phyloP scores from a whole-genome alignment of 2,329 filamentous ascomycete genomes.

The Niveomyces coronatus region DNA sequence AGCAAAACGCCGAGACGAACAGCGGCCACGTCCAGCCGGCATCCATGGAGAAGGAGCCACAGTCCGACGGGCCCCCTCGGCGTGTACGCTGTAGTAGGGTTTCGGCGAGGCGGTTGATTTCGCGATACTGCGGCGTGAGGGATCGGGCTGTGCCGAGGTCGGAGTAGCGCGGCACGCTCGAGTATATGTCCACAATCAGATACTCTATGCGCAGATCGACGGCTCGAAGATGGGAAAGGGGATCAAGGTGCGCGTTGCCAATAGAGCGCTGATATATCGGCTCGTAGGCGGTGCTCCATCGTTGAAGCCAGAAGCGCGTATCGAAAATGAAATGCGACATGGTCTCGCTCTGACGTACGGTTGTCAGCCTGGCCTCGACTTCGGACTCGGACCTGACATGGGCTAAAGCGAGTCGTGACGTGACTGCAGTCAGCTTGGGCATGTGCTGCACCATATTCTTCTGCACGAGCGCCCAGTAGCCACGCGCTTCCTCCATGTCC shows the following conservation, averaged over 20 bases:
- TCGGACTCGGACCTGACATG: constrained; percentile 18
- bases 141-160: constrained; percentile 24
- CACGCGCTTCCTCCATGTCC: constrained; percentile 24
- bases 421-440: constrained; percentile 23
- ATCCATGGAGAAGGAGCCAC: constrained; percentile 36
- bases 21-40: constrained; percentile 35
- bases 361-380: constrained; percentile 20
- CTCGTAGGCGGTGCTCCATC: constrained; percentile 29
- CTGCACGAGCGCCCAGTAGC: constrained; percentile 29
- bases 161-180: constrained; percentile 27
- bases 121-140: constrained; percentile 32
- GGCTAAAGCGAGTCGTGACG: constrained; percentile 20
- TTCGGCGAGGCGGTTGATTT: constrained; percentile 29
- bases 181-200: constrained; percentile 30
- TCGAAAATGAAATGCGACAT: constrained; percentile 25
- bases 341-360: constrained; percentile 19
- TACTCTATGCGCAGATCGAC: constrained; percentile 33
- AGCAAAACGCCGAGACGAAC: constrained; percentile 30
- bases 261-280: constrained; percentile 22
- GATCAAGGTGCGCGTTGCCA: constrained; percentile 16
- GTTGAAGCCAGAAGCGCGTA: constrained; percentile 27
- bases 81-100: constrained; percentile 28
- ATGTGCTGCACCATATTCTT: constrained; percentile 26
- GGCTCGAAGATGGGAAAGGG: constrained; percentile 23
- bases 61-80: constrained; percentile 23